These are phyloP conservation scores for Knoxia roxburghii DNA, from an alignment of 257 asterid genomes.

Conservation along the genomic window DNA sequence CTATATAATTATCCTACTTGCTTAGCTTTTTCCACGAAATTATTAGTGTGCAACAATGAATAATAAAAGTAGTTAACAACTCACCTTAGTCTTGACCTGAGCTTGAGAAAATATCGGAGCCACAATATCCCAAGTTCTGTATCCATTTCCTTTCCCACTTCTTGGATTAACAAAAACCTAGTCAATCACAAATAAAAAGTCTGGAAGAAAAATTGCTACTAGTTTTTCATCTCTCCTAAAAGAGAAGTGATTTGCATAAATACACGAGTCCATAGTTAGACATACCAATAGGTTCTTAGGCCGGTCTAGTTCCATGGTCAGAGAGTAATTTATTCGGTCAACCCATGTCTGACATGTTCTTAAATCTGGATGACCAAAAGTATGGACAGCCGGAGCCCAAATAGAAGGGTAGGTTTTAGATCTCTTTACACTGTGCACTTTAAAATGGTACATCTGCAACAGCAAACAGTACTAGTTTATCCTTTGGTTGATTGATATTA, in stretches of 20 bases:
- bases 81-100: constrained; percentile 78
- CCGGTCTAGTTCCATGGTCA: constrained; percentile 44
- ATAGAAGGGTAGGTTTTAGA: constrained; percentile 53
- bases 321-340: constrained; percentile 39
- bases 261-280: constrained; percentile 10
- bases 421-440: constrained; percentile 56
- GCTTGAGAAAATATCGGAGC: constrained; percentile 87
- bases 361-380: constrained; percentile 66
- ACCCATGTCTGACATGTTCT: constrained; percentile 72
- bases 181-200: constrained; percentile 31
- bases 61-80: constrained; percentile 10
- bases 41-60: constrained; percentile 1
- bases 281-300: constrained; percentile 91
- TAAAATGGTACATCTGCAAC: constrained; percentile 77
- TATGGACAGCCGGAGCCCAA: constrained; percentile 54
- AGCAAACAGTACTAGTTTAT: constrained; percentile 18
- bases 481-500: constrained; percentile 9
- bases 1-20: background rate
- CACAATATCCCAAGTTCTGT: constrained; percentile 75
- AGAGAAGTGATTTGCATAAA: background rate
- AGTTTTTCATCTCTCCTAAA: constrained; percentile 20
- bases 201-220: constrained; percentile 14
- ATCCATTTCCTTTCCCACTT: constrained; percentile 90
- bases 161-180: constrained; percentile 91
- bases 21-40: background rate